Conservation (phyloP, 208 protist species). For the Wallacemonas sp. region DNA sequence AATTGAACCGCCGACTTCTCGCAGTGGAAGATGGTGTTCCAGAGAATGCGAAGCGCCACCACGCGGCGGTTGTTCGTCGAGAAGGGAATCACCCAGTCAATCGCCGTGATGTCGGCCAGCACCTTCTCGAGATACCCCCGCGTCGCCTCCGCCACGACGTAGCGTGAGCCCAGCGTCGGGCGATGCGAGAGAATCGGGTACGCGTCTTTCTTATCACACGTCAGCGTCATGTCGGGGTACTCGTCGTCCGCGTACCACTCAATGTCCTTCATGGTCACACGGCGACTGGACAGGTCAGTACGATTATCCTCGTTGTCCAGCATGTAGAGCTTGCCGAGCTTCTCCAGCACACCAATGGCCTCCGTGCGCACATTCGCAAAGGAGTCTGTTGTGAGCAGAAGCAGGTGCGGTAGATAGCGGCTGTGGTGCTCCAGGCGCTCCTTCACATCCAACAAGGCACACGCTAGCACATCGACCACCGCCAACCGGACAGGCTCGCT, state of each 20-base stretch:
- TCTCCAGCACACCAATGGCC: constrained; percentile 51
- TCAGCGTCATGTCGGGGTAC: constrained; percentile 72
- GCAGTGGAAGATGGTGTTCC: constrained; percentile 73
- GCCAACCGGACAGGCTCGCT: constrained; percentile 70
- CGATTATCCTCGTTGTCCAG: constrained; percentile 91
- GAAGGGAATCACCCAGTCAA: constrained; percentile 90
- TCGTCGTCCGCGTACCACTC: constrained; percentile 93
- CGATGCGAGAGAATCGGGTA: constrained; percentile 54
- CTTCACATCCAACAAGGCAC: constrained; percentile 71
- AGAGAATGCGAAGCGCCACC: constrained; percentile 79
- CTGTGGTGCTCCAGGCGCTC: constrained; percentile 83
- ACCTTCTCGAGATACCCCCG: constrained; percentile 67
- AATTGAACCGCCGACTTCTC: constrained; percentile 86
- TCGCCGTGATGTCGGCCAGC: constrained; percentile 70
- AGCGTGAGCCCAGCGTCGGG: constrained; percentile 74
- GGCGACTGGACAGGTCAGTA: constrained; percentile 76
- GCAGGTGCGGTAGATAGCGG: constrained; percentile 76
- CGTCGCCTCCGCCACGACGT: constrained; percentile 75
- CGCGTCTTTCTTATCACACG: constrained; percentile 1
- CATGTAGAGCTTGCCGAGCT: constrained; percentile 75
- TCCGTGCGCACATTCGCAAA: constrained; percentile 56
- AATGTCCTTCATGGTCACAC: constrained; percentile 91
- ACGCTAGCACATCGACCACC: constrained; percentile 57
- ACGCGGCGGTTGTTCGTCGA: constrained; percentile 85
- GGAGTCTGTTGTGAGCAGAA: constrained; percentile 75